Base-by-base conservation (phyloP, 192 early-diverging fungal species). In the Rhizophagus prolifer region DNA sequence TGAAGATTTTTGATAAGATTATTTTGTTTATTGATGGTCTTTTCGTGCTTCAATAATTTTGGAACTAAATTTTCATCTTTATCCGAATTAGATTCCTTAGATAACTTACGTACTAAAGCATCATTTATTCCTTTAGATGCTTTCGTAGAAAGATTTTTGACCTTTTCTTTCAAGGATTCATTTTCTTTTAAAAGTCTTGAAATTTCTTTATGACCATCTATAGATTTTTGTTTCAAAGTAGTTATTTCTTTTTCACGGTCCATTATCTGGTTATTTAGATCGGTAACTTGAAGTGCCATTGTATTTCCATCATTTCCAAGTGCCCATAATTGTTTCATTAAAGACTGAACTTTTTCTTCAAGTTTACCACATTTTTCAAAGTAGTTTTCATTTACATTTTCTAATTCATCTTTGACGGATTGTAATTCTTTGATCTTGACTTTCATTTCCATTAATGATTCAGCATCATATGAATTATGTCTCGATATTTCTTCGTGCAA, bases 1-100 rank as follows among this genome's bases (percentile, higher is more conserved):
- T 74, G 72, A 25, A 74, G 58, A 61, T 31, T 7, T 61, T 74
- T 74, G 6, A 74, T 74, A 38, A 74, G 25, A 26, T 28, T 9
- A 38, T 59, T 60, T 44, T 74, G 72, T 58, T 74, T 58, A 9
- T 31, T 23, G 13, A 74, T 74, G 1, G 59, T 74, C 23, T 3
- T 41, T 74, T 74, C 46, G 13, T 70, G 68, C 26, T 70, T 25
- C 7, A 41, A 36, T 31, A 72, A 30, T 58, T 72, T 72, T 4
- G 44, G 26, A 31, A 58, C 8, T 44, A 44, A 44, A 44, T 44
- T 12, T 21, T 54, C 50, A 5, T 54, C 50, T 7, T 54, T n/a
- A 54, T 54, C 16, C 5, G 36, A 47, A 31, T 36, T 26, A 38
- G 41, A 6, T 50, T 10, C n/a, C n/a, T 47, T 10, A 7, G 50